Evolutionary conservation across 108 stramenopile genomes (phyloP), one percentile per base, ranked within the genome.

Genomic region (Discostella stelligeroides): DNA sequence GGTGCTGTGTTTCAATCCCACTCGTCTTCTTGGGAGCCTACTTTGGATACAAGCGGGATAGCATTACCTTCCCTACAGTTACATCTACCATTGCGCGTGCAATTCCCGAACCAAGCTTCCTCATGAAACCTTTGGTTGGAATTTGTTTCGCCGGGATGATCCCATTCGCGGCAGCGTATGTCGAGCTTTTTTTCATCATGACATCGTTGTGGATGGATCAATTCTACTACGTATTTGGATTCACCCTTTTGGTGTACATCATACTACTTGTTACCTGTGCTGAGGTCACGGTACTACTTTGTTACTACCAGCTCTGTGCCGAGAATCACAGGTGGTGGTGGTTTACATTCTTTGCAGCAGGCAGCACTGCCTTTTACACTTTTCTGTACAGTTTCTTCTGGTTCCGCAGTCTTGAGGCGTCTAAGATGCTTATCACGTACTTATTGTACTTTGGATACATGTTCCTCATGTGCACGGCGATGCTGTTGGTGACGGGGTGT

Each of bases 241-340:
- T 99, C 86, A 92, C 96, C 8, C 84, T 99, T 53, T 82, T 94
- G 43, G 97, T 98, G 24, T 98, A 89, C 86, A 24, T 97, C 56
- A 99, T 99, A 72, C 83, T 99, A 34, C 76, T 96, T 41, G 71
- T 98, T 41, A 98, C 97, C 10, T 97, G 97, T 66, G 97, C 97
- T 18, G 98, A 98, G 79, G 92, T 98, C 65, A 93, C 98, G 24
- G 94, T 98, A 47, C 88, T 99, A 12, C 76, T 98, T 84, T 86
- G 87, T 48, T 99, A 99, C 90, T 98, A 98, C 91, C 98, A 98
- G 76, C 93, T 99, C 47, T 98, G 97, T 70, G 86, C 94, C 28
- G 98, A 98, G 68, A 97, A 99, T 72, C 97, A 98, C 79, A 83
- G 95, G 63, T 99, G 98, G 98, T 98, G 97, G 97, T 98, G 98